Conservation (phyloP, 768 basidiomycete species). For the Boletus edulis region DNA sequence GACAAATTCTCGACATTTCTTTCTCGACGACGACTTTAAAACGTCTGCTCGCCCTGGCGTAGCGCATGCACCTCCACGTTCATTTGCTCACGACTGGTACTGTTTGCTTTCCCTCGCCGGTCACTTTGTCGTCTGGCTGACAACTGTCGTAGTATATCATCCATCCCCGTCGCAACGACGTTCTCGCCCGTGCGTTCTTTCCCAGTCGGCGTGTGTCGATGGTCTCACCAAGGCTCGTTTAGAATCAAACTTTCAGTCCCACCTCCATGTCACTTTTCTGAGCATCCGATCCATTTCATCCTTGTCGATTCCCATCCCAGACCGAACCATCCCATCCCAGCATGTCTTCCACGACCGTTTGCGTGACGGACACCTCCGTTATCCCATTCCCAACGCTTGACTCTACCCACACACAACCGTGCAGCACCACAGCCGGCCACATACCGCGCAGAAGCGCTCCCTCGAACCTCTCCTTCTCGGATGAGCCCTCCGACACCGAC, state of each 20-base stretch:
- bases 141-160: slow-evolving; percentile 19
- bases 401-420: slow-evolving; percentile 30
- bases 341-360: slow-evolving; percentile 25
- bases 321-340: background rate
- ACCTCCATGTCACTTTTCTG: slow-evolving; percentile 20
- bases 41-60: background rate
- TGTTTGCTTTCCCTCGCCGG: background rate
- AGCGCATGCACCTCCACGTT: slow-evolving; percentile 4
- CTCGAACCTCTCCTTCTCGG: slow-evolving; percentile 13
- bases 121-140: slow-evolving; percentile 1
- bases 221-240: slow-evolving; percentile 13
- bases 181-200: slow-evolving; percentile 14
- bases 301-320: background rate
- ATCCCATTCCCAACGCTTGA: slow-evolving; percentile 27
- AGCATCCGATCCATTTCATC: background rate
- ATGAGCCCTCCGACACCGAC: slow-evolving; percentile 6
- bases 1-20: slow-evolving; percentile 25
- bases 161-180: background rate
- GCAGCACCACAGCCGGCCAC: slow-evolving; percentile 55
- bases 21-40: slow-evolving; percentile 8
- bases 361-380: slow-evolving; percentile 25
- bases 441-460: slow-evolving; percentile 50
- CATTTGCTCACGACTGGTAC: slow-evolving; percentile 21
- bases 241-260: slow-evolving; percentile 14
- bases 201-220: background rate